Evolutionary conservation across 78 protist genomes (phyloP).

Genomic region (Tieghemostelium lacteum): DNA sequence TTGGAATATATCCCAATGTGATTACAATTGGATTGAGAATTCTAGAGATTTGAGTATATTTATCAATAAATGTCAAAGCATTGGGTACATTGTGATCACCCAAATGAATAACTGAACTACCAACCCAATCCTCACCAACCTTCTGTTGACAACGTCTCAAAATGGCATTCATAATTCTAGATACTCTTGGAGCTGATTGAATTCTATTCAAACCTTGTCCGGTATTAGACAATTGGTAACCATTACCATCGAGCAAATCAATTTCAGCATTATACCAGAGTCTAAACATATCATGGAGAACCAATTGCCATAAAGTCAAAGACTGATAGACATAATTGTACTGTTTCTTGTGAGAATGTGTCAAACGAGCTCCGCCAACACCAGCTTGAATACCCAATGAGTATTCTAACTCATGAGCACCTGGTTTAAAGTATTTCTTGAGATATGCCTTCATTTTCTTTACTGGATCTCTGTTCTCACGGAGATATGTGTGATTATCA

Average conservation of each 20-base stretch:
- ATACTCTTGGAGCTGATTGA: conserved; percentile 83
- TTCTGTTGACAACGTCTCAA: conserved; percentile 74
- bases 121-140: conserved; percentile 95
- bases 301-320: conserved; percentile 94
- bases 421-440: conserved; percentile 72
- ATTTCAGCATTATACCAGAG: conserved; percentile 93
- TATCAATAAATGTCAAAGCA: conserved; percentile 97
- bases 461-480: conserved; percentile 69
- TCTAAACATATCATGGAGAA: conserved; percentile 92
- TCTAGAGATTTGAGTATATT: conserved; percentile 93
- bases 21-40: conserved; percentile 89
- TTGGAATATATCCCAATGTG: conserved; percentile 43
- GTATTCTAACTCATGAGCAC: conserved; percentile 2
- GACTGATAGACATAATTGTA: conserved; percentile 91
- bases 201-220: conserved; percentile 94
- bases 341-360: conserved; percentile 91
- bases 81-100: conserved; percentile 98
- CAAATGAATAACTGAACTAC: conserved; percentile 93
- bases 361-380: conserved; percentile 87
- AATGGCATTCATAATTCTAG: conserved; percentile 76
- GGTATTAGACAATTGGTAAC: conserved; percentile 63
- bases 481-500: conserved; percentile 88
- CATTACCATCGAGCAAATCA: conserved; percentile 82
- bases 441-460: conserved; percentile 66
- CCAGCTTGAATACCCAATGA: conserved; percentile 67